Evolutionary conservation across 164 flowering plant species (phyloP), one percentile per base, ranked within the genome.

Genomic region (Protea cynaroides): DNA sequence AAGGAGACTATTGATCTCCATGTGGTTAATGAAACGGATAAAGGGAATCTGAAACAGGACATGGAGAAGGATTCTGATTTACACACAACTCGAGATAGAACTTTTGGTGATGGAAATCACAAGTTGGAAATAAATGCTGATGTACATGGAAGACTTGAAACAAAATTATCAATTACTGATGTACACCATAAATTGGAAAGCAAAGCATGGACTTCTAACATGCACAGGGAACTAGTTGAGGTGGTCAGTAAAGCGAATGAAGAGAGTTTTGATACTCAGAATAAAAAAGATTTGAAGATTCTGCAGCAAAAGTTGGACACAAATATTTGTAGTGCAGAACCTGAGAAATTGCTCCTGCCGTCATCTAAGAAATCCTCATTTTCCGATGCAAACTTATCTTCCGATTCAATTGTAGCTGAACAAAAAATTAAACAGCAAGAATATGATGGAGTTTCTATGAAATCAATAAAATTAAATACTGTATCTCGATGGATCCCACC

Each of bases 401-500:
- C 69, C 62, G 87, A 83, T 70, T 54, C 74, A 37, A 75, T 55
- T 74, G 53, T 65, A 50, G 66, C 70, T 25, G 77, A 81, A 56
- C 77, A 61, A 65, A 84, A 78, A 72, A 52, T 47, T 34, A 82
- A 85, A 66, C 82, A 67, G 64, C 79, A 65, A 65, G 92, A 84
- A 51, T 61, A 81, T 58, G 76, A 75, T 37, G 71, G 59, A 8
- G 7, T 73, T 61, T 14, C 24, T n/a, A 60, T 40, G 40, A 88
- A 82, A 69, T 59, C 59, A 55, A 72, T 82, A 65, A 85, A 86
- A 75, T 77, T 86, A 63, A 82, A 75, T 69, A 66, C 77, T 44
- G 77, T 79, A n/a, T 71, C 90, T 65, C 72, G 83, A 63, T 88
- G 94, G 94, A 79, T 86, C 34, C 86, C 92, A 0, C 76, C 95